Evolutionary conservation across 164 flowering plant genomes (phyloP).

Genomic region (Kalanchoe fedtschenkoi): DNA sequence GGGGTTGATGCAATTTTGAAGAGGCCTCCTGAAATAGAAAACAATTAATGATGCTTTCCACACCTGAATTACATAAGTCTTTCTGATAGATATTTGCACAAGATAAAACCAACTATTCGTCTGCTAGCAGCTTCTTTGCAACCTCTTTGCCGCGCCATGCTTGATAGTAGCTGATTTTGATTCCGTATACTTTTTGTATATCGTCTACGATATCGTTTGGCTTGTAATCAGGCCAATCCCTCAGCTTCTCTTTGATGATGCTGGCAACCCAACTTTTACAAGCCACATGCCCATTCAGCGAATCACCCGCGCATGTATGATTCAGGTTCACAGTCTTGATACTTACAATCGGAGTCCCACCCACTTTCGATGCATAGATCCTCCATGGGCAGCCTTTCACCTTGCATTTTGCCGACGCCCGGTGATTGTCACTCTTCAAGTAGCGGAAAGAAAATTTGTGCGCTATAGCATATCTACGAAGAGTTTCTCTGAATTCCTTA

Average conservation of each 20-base stretch:
- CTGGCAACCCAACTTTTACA: constrained; percentile 57
- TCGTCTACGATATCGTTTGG: constrained; percentile 49
- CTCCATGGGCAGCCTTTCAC: constrained; percentile 69
- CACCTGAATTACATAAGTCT: too few relatives aligned
- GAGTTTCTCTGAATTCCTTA: constrained; percentile 50
- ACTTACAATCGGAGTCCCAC: constrained; percentile 46
- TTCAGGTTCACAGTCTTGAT: constrained; percentile 50
- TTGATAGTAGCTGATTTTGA: constrained; percentile 51
- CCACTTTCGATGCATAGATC: constrained; percentile 48
- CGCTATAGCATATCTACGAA: constrained; percentile 68
- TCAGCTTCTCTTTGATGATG: constrained; percentile 57
- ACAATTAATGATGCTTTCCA: too few relatives aligned
- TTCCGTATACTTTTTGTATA: constrained; percentile 48
- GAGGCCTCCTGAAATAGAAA: too few relatives aligned
- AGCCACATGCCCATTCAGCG: constrained; percentile 33
- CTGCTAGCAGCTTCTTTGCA: constrained; percentile 62
- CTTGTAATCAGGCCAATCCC: constrained; percentile 42
- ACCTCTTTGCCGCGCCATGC: constrained; percentile 71
- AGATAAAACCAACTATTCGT: too few relatives aligned
- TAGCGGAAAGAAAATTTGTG: constrained; percentile 51
- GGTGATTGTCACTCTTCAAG: constrained; percentile 55
- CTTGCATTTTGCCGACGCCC: constrained; percentile 59
- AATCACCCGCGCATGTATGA: constrained; percentile 57
- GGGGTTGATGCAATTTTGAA: too few relatives aligned
- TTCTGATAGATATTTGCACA: too few relatives aligned